Evolutionary conservation across 371 early-diverging fungal genomes (phyloP), one percentile per base, ranked within the genome.

Genomic region (Capillidium rhysosporum): DNA sequence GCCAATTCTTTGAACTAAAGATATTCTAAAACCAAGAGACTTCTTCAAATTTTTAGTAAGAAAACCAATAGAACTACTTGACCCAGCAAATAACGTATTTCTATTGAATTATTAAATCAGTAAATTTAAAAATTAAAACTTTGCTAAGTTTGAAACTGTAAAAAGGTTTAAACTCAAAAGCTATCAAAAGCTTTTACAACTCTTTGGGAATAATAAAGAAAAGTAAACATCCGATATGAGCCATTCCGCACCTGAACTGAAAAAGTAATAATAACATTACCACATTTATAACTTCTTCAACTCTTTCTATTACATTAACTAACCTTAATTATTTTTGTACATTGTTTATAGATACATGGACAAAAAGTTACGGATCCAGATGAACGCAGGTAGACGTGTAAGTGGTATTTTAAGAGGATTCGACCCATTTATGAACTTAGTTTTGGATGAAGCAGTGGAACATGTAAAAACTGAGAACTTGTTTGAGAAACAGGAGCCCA

Each of bases 341-440:
- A n/a, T n/a, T 26, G 40, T 10, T 34, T 44, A 45, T 64, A 90
- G 88, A 66, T 94, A 91, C 63, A 92, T 98, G 92, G 97, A 96
- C 70, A 96, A 94, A 76, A 76, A 76, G 53, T 71, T 98, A 59
- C 73, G 78, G 57, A 72, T 96, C 56, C 83, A 89, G 64, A 68
- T 98, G 56, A 98, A 95, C 64, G 90, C 89, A 43, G 77, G 79
- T 65, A 78, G 98, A 56, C 78, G 80, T 65, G 88, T 98, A 20
- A 78, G 79, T 39, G 98, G 97, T 45, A 72, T 92, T 34, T 80
- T 98, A 62, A 84, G 97, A 52, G 98, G 98, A 25, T 98, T 75
- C 59, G 98, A 98, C 65, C 88, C 98, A 18, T 98, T 96, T 69
- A 88, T 96, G 94, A 98, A 98, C 72, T 65, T 98, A 60, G 95